Base-by-base conservation (phyloP, 306 rosid genomes). In the Trifolium fragiferum region DNA sequence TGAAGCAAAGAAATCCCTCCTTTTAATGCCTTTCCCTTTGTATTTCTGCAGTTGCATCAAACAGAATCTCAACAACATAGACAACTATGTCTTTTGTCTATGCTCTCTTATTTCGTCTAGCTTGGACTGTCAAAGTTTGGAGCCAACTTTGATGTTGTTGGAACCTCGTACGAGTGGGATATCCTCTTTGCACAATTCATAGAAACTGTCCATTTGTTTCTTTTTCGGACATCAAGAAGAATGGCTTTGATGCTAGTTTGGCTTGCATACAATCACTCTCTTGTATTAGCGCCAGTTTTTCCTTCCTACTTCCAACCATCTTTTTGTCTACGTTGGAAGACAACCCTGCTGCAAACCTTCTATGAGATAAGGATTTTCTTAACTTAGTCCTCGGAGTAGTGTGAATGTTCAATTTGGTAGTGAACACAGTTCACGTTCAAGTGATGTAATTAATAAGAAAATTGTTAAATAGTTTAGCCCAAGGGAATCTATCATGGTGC, bases 401-500 rank as follows among this genome's bases (percentile, higher is more conserved):
- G 43, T 70, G 33, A 55, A 46, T 49, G 61, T 68, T 61, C 70
- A 10, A 59, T 37, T 37, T 63, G 68, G 59, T 47, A 43, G 62
- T 70, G 73, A 74, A 66, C 6, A 9, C 33, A 10, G 49, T 70
- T 59, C 63, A 54, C 57, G 70, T 51, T 47, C 61, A 58, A 53
- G 60, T 49, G 49, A 59, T 21, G 23, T 76, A 68, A 60, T 60
- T 30, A 71, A 11, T 8, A 62, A 66, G 66, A 13, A 18, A 66
- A 62, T 69, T 43, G 16, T 32, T 50, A 30, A 30, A 30, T n/a
- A 7, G 76, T 68, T 70, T 78, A 79, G 10, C 16, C 72, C 64
- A 66, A 70, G 54, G 49, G 68, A 77, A 72, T 78, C 27, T 68
- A 67, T 53, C 66, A 68, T 77, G 77, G 71, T 77, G 81, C 70